phyloP scores from a whole-genome alignment of 352 stramenopile species.

The Elongisporangium anandrum region DNA sequence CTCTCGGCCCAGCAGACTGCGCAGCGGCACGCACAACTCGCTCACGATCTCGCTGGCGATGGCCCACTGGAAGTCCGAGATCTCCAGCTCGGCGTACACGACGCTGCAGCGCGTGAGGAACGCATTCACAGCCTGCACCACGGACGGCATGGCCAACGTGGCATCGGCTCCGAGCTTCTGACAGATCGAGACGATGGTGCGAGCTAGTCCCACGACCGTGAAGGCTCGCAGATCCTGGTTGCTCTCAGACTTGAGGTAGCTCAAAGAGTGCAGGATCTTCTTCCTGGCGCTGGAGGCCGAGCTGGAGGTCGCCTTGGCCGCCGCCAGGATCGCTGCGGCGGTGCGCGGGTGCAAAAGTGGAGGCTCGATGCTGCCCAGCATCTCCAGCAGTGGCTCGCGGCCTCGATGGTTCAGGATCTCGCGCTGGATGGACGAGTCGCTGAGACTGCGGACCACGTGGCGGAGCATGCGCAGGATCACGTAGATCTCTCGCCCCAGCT shows the following conservation, averaged over 20 bases:
- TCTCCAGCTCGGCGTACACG: constrained; percentile 70
- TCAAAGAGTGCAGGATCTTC: constrained; percentile 38
- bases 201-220: constrained; percentile 52
- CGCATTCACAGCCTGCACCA: constrained; percentile 47
- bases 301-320: constrained; percentile 16
- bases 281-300: constrained; percentile 16
- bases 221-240: constrained; percentile 55
- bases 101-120: constrained; percentile 65
- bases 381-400: constrained; percentile 33
- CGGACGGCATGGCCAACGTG: constrained; percentile 23
- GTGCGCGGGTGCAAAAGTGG: constrained; percentile 65
- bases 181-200: constrained; percentile 55
- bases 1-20: constrained; percentile 43
- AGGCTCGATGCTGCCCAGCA: constrained; percentile 50
- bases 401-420: constrained; percentile 41
- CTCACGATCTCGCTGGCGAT: constrained; percentile 68
- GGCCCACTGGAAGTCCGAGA: constrained; percentile 77
- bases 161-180: constrained; percentile 53
- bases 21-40: constrained; percentile 60
- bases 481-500: constrained; percentile 69
- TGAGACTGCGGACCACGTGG: constrained; percentile 55
- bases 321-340: constrained; percentile 44
- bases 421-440: constrained; percentile 34
- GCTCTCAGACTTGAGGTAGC: constrained; percentile 42
- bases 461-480: constrained; percentile 59